Conservation (phyloP, 2,329 filamentous ascomycete genomes). For the Hypomyces rosellus region DNA sequence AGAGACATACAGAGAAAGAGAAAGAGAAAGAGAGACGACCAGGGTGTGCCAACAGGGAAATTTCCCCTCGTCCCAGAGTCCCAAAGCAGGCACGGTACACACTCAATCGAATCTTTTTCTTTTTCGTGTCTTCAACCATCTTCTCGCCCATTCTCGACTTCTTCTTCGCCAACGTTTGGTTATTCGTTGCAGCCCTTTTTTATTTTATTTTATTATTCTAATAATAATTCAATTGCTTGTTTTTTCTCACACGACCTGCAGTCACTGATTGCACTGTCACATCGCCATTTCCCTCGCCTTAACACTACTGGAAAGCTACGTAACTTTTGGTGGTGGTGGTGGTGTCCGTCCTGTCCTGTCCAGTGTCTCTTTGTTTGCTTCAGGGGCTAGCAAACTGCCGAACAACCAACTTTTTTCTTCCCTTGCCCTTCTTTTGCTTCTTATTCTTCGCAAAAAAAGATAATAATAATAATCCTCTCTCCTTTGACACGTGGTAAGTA, state of each 20-base stretch:
- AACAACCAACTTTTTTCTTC: neutral
- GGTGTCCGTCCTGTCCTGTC: neutral
- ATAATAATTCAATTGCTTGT: neutral
- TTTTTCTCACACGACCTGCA: slow-evolving; percentile 1
- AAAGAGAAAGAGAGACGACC: too few species aligned
- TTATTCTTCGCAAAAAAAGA: too few species aligned
- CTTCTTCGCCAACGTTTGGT: neutral
- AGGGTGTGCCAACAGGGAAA: too few species aligned
- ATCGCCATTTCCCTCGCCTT: slow-evolving; percentile 9
- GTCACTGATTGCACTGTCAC: slow-evolving; percentile 9
- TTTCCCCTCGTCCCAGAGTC: too few species aligned
- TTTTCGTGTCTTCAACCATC: neutral
- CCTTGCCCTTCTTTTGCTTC: neutral
- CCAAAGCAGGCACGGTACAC: too few species aligned
- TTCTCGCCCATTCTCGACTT: neutral
- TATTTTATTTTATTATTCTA: too few species aligned
- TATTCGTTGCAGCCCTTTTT: neutral
- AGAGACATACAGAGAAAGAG: too few species aligned
- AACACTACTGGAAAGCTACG: neutral
- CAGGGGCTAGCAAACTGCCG: neutral
- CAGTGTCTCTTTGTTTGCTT: neutral
- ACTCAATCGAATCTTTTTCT: neutral
- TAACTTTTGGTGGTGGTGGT: neutral
- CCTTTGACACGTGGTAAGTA: neutral
- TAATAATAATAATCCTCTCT: neutral